Evolutionary conservation across 2,329 filamentous ascomycete species (phyloP).

Genomic region (Dactylellina cionopaga): DNA sequence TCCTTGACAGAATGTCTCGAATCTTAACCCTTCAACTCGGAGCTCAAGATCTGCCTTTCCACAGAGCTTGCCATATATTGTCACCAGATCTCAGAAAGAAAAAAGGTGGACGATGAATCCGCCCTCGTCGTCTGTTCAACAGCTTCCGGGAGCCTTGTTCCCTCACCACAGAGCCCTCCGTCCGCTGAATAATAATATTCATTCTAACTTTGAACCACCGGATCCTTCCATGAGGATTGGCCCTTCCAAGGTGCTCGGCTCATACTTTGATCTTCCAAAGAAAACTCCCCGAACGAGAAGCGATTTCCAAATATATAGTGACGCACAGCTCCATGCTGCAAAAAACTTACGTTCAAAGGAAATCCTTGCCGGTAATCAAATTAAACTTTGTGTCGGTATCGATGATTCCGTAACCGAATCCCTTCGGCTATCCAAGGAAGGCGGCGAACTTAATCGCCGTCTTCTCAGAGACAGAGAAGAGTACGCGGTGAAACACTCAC

Average conservation of each 20-base stretch:
- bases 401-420: slow-evolving; percentile 32
- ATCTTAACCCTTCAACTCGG: too few species aligned
- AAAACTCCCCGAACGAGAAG: slow-evolving; percentile 14
- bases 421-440: slow-evolving; percentile 46
- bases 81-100: too few species aligned
- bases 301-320: slow-evolving; percentile 33
- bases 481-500: slow-evolving; percentile 30
- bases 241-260: slow-evolving; percentile 21
- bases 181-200: neutral
- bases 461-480: slow-evolving; percentile 39
- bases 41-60: too few species aligned
- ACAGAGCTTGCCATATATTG: too few species aligned
- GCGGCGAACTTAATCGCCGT: slow-evolving; percentile 30
- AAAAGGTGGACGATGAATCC: too few species aligned
- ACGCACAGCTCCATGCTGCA: slow-evolving; percentile 24
- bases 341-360: slow-evolving; percentile 35
- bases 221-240: slow-evolving; percentile 35
- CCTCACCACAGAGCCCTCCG: neutral
- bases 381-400: slow-evolving; percentile 49
- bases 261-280: slow-evolving; percentile 28
- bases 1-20: slow-evolving; percentile 5
- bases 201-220: neutral
- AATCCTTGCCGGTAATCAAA: slow-evolving; percentile 40
- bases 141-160: too few species aligned
- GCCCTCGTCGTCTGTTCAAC: too few species aligned